Evolutionary conservation across 2,329 filamentous ascomycete genomes (phyloP), one percentile per base, ranked within the genome.

Genomic region (Aspergillus versicolor): DNA sequence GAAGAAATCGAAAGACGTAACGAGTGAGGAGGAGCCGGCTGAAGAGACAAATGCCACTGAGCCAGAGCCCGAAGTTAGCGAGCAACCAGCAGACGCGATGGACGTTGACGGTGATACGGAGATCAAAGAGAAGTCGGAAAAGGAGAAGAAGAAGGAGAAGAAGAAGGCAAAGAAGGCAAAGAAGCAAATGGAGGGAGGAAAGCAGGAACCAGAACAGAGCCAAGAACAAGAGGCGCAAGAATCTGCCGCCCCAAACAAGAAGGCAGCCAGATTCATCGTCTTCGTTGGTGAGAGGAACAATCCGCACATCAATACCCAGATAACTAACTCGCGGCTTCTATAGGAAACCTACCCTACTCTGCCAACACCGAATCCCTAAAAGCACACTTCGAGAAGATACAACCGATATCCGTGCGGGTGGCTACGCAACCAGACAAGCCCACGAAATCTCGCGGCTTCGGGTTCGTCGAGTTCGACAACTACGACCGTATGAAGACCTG

Each of bases 401-500:
- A 84, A 50, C 91, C 91, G 8, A 81, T 78, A 52, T 82, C 83
- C 2, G 81, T 94, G 49, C 90, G 93, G 21, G 87, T 91, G 60
- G 84, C 90, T 47, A 90, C 87, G 52, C 83, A 89, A 67, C 85
- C 86, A 64, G 78, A 79, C 53, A 80, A 85, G 62, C 81, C 83
- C 12, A 80, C 79, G 54, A 84, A 86, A 63, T 88, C 85, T 68
- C 88, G 88, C 64, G 90, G 91, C 37, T 88, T 89, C 67, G 91
- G 90, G 5, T 96, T 97, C 74, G 81, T 97, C 65, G 93, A 97
- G 75, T 97, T 97, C 71, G 86, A 86, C 62, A 83, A 86, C 64
- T 95, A 88, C 76, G 89, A 92, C 75, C 86, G 89, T 70, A 95
- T 96, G 91, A 90, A 95, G 81, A 94, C 91, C 32, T 96, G 91